Evolutionary conservation across 495 filamentous ascomycete species (phyloP).

Genomic region (Pyronema omphalodes): DNA sequence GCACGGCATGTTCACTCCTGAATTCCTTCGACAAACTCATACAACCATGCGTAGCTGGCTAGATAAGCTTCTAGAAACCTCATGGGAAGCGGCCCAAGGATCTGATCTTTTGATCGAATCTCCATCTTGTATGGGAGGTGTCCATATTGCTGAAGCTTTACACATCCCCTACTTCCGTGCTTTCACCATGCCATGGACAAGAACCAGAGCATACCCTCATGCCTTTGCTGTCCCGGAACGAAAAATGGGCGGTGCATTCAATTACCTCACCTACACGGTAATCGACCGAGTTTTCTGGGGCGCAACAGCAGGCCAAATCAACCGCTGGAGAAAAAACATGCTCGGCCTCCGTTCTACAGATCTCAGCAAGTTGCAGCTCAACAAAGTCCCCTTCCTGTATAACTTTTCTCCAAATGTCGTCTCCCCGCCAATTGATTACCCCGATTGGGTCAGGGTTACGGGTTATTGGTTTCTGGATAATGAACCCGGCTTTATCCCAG

Average conservation of each 20-base stretch:
- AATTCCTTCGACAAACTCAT: conserved; percentile 74
- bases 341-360: conserved; percentile 63
- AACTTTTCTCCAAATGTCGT: conserved; percentile 92
- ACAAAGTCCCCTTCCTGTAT: conserved; percentile 93
- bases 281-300: conserved; percentile 97
- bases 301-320: conserved; percentile 75
- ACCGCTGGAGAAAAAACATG: conserved; percentile 72
- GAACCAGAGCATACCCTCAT: conserved; percentile 88
- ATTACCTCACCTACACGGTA: conserved; percentile 88
- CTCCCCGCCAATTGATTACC: conserved; percentile 80
- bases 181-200: conserved; percentile 98
- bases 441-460: conserved; percentile 91
- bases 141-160: conserved; percentile 94
- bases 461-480: conserved; percentile 93
- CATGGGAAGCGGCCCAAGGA: conserved; percentile 69
- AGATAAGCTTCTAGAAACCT: conserved; percentile 66
- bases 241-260: conserved; percentile 88
- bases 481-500: conserved; percentile 49
- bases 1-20: conserved; percentile 90
- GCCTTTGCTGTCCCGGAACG: conserved; percentile 88
- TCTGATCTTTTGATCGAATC: conserved; percentile 86
- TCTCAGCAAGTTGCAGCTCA: conserved; percentile 80
- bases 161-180: conserved; percentile 90
- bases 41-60: conserved; percentile 86
- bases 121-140: conserved; percentile 93